Evolutionary conservation across 257 asterid species (phyloP).

Genomic region (Plantago major): DNA sequence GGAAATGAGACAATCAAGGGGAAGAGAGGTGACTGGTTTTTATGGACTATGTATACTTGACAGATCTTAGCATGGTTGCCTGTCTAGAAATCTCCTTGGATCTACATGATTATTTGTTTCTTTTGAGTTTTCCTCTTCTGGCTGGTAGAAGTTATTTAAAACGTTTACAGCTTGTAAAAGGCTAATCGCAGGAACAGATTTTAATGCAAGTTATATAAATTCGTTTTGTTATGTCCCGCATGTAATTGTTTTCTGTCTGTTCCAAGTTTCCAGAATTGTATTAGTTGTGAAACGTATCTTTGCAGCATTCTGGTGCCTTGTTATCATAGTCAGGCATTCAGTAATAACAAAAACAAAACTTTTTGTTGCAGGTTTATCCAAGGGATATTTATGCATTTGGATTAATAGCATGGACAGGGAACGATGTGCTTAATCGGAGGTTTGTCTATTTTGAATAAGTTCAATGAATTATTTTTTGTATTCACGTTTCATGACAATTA

Average conservation of each 20-base stretch:
- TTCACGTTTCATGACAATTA: background rate
- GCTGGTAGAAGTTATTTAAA: too few species aligned
- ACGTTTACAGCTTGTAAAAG: too few species aligned
- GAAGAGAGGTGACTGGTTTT: background rate
- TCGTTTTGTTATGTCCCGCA: too few species aligned
- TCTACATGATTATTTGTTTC: background rate
- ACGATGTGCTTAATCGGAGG: constrained; percentile 92
- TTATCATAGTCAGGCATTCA: background rate
- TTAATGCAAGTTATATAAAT: too few species aligned
- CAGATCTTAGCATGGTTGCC: constrained; percentile 8
- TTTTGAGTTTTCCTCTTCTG: too few species aligned
- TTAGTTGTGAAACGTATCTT: background rate
- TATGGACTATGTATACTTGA: too few species aligned
- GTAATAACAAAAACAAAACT: background rate
- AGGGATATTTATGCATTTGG: constrained; percentile 92
- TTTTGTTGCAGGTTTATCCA: constrained; percentile 72
- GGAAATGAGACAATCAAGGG: background rate
- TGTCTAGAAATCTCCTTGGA: constrained; percentile 1
- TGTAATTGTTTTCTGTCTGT: too few species aligned
- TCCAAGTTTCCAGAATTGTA: too few species aligned
- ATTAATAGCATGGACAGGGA: constrained; percentile 94
- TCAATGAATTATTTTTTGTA: background rate
- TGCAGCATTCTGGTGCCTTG: background rate
- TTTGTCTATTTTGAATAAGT: constrained; percentile 18
- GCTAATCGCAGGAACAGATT: too few species aligned